Conservation (phyloP, 164 flowering plant genomes). For the Aristolochia fimbriata region DNA sequence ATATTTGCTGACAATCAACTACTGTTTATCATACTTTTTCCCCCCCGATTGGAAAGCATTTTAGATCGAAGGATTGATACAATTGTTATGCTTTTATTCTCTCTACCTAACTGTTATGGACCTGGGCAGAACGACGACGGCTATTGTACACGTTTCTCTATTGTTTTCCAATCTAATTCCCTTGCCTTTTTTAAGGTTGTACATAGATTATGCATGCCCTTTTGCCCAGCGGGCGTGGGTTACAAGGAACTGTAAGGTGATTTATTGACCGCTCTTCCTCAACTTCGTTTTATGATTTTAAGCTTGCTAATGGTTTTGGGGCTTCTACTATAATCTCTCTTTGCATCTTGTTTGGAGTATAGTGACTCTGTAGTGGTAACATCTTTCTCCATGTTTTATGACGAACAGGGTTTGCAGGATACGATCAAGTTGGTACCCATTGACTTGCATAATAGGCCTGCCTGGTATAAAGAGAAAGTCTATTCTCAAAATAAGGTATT, state of each 20-base stretch:
- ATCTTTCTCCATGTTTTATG: not conserved
- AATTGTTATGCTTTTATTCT: too few relatives aligned
- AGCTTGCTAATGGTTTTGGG: not conserved
- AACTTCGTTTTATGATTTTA: not conserved
- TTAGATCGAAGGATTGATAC: too few relatives aligned
- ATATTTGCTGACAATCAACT: too few relatives aligned
- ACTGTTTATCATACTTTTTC: too few relatives aligned
- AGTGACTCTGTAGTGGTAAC: not conserved
- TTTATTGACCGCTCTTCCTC: not conserved
- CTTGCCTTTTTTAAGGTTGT: conserved; percentile 35
- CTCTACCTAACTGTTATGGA: too few relatives aligned
- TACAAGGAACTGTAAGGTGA: conserved; percentile 70
- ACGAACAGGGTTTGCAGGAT: conserved; percentile 65
- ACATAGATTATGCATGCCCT: conserved; percentile 58
- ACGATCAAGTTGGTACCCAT: conserved; percentile 63
- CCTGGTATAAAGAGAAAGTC: conserved; percentile 92
- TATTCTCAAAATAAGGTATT: conserved; percentile 61
- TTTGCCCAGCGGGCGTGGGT: conserved; percentile 87
- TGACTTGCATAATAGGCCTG: conserved; percentile 60
- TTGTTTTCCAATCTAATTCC: too few relatives aligned
- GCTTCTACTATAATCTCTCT: not conserved
- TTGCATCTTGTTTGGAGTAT: not conserved
- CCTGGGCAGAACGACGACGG: too few relatives aligned
- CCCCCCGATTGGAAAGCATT: too few relatives aligned
- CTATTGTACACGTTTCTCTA: too few relatives aligned